Base-by-base conservation (phyloP, 2,329 filamentous ascomycete genomes). In the Cytospora piceae region DNA sequence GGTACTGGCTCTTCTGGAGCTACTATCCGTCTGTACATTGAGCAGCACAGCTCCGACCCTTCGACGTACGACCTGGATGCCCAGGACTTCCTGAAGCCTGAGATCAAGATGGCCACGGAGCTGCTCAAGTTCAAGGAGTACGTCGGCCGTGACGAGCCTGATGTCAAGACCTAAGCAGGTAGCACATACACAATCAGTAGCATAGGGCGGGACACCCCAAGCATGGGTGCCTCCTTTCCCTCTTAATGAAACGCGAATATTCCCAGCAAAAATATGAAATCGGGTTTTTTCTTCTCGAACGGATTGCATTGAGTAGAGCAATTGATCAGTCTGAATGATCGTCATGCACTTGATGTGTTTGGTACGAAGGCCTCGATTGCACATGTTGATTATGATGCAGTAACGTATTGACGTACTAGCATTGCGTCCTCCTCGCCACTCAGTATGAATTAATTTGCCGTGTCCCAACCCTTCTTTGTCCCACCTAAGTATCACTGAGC, bases 21-120 rank as follows among this genome's bases (percentile, higher is more conserved):
- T 57, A 99, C 95, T 37, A 98, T 99, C 76, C 91, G 95, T 69
- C 84, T 99, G 71, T 99, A 99, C 80, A 90, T 99, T 71, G 95
- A 99, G 87, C 94, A 95, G 84, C 92, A 98, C 83, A 94, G 92
- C 78, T 86, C 82, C 70, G 93, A 98, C 74, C 83, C 88, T 68
- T 88, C 86, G 68, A 93, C 88, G 67, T 96, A 95, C 75, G 86
- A 83, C 66, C 78, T 90, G 74, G 92, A 96, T 77, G 93, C 94
- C 17, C 95, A 99, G 80, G 93, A 94, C 66, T 99, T 96, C 83
- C 85, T 99, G 73, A 90, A 92, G 83, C 91, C 92, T 65, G 93
- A 96, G 76, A 92, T 99, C 74, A 86, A 90, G 76, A 87, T 97
- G 72, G 92, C 94, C 27, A 91, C 93, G 3, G 87, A 90, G 63